Conservation (phyloP, 495 filamentous ascomycete species). For the Entonaema liquescens region DNA sequence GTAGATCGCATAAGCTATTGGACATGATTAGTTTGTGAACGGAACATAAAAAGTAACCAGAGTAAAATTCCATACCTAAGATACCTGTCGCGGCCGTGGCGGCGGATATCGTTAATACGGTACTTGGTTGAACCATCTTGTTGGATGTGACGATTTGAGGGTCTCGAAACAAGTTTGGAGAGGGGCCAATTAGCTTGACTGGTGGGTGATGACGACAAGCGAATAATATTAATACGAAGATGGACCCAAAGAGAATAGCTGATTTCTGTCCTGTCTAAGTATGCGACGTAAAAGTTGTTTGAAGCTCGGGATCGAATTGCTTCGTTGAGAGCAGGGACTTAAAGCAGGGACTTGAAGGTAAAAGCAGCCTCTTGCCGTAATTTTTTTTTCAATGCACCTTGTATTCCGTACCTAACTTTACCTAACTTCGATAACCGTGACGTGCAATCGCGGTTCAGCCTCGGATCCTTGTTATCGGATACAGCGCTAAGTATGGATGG, state of each 20-base stretch:
- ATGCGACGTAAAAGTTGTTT: constrained; percentile 6
- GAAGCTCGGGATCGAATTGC: constrained; percentile 17
- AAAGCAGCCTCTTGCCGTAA: neutral
- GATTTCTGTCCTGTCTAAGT: neutral
- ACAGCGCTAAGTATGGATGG: constrained; percentile 13
- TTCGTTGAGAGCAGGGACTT: constrained; percentile 14
- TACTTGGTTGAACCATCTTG: constrained; percentile 71
- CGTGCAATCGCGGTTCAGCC: constrained; percentile 28
- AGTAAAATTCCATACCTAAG: constrained; percentile 65
- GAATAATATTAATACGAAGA: constrained; percentile 3
- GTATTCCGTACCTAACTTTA: constrained; percentile 21
- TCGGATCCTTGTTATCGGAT: constrained; percentile 22
- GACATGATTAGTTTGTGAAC: constrained; percentile 47
- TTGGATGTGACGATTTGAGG: constrained; percentile 43
- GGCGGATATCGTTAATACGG: constrained; percentile 74
- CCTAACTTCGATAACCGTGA: constrained; percentile 30
- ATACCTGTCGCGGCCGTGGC: constrained; percentile 79
- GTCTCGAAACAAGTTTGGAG: constrained; percentile 2
- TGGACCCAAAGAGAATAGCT: neutral
- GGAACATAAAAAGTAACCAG: no score
- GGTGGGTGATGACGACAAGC: neutral
- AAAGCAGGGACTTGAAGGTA: neutral
- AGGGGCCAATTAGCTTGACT: constrained; percentile 19
- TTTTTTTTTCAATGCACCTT: constrained; percentile 37
- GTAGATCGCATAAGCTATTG: constrained; percentile 77